Conservation (phyloP, 2,329 filamentous ascomycete genomes). For the Xylariaceae sp. region DNA sequence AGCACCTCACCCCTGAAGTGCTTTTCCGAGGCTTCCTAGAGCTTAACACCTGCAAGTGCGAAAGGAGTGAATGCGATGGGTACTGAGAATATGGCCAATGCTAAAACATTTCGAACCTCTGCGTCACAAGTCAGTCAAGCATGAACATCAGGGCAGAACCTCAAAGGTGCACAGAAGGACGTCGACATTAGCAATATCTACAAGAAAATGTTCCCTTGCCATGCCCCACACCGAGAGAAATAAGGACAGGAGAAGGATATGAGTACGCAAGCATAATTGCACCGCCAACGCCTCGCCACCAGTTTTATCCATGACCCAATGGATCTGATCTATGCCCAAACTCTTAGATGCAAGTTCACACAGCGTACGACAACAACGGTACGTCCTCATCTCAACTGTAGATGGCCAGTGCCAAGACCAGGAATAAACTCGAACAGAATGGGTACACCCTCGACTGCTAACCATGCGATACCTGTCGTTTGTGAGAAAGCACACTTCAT, state of each 20-base stretch:
- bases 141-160: neutral
- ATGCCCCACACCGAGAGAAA: neutral
- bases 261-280: conserved; percentile 5
- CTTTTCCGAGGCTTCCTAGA: neutral
- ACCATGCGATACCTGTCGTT: conserved; percentile 30
- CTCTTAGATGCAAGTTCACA: conserved; percentile 13
- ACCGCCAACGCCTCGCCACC: conserved; percentile 18
- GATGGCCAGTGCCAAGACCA: conserved; percentile 34
- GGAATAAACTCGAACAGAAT: conserved; percentile 39
- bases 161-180: conserved; percentile 4
- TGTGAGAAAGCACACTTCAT: conserved; percentile 5
- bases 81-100: neutral
- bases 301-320: conserved; percentile 10
- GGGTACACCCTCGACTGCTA: conserved; percentile 40
- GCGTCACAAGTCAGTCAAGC: neutral
- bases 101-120: neutral
- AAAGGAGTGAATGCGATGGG: neutral
- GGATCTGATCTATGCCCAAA: conserved; percentile 12
- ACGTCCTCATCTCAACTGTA: conserved; percentile 21
- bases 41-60: neutral
- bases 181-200: conserved; percentile 17
- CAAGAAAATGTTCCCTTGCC: conserved; percentile 9
- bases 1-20: neutral
- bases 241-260: conserved; percentile 1
- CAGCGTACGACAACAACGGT: neutral